Evolutionary conservation across 257 asterid species (phyloP).

Genomic region (Jacaranda copaia): DNA sequence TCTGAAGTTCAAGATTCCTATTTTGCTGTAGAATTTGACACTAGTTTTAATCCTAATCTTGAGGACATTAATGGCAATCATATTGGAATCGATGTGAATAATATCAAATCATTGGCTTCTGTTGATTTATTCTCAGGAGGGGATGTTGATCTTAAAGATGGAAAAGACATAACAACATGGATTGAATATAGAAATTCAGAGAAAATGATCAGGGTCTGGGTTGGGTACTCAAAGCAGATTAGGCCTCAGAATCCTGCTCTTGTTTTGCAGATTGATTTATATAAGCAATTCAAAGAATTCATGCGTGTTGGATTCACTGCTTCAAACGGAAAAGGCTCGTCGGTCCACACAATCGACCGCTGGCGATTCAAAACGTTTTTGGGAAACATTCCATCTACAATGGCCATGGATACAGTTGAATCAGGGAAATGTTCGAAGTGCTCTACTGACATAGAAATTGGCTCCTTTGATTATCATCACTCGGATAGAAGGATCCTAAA

Average conservation of each 20-base stretch:
- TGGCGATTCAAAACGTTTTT: conserved; percentile 73
- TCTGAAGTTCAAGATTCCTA: conserved; percentile 44
- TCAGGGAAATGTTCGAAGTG: conserved; percentile 65
- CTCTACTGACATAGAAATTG: conserved; percentile 25
- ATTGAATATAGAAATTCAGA: conserved; percentile 65
- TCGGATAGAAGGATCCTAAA: conserved; percentile 31
- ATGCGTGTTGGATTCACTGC: conserved; percentile 86
- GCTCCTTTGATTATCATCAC: conserved; percentile 25
- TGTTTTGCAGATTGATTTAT: conserved; percentile 52
- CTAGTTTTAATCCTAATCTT: conserved; percentile 50
- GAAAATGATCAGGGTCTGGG: conserved; percentile 63
- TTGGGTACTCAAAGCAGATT: conserved; percentile 46
- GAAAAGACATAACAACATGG: conserved; percentile 64
- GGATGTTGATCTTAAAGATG: conserved; percentile 57
- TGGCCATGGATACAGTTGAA: conserved; percentile 45
- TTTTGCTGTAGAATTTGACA: conserved; percentile 73
- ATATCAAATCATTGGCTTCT: conserved; percentile 53
- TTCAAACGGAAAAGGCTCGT: conserved; percentile 67
- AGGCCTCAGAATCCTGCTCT: conserved; percentile 66
- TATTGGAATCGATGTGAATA: conserved; percentile 58
- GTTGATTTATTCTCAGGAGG: conserved; percentile 48
- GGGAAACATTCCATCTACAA: conserved; percentile 41
- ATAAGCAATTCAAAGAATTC: conserved; percentile 61
- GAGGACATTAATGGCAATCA: conserved; percentile 62
- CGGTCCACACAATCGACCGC: conserved; percentile 45